A percentile compares a stretch with the other conserved stretches of the same genome.
Evolutionary conservation across 2,329 filamentous ascomycete species (phyloP).

Genomic region (Blastomyces percursus): DNA sequence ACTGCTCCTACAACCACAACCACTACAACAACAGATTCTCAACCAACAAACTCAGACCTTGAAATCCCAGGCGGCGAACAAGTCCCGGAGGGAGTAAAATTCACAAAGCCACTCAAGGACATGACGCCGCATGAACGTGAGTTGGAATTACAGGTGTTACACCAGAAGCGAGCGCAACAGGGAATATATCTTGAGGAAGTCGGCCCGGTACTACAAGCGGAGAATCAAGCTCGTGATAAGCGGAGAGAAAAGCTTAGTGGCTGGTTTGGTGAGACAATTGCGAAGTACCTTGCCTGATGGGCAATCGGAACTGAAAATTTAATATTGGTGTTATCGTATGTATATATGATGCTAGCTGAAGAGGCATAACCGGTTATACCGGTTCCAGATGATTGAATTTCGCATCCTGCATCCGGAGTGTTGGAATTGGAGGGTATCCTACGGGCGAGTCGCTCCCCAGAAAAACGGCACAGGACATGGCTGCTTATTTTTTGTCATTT

Average conservation of each 20-base stretch:
- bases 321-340: neutral
- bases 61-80: constrained; percentile 29
- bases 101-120: constrained; percentile 30
- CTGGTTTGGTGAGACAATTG: constrained; percentile 36
- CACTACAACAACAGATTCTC: constrained; percentile 10
- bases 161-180: constrained; percentile 29
- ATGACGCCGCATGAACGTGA: constrained; percentile 39
- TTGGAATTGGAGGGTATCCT: neutral
- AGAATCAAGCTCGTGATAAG: constrained; percentile 28
- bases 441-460: neutral
- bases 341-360: neutral
- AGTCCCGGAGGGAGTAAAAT: constrained; percentile 27
- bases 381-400: neutral
- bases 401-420: neutral
- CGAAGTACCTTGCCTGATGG: constrained; percentile 29
- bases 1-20: neutral
- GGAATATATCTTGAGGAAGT: constrained; percentile 29
- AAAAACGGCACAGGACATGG: neutral
- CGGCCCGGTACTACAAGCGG: constrained; percentile 26
- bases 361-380: neutral
- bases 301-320: neutral
- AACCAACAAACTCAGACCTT: constrained; percentile 14
- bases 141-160: constrained; percentile 31
- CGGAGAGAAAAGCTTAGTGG: constrained; percentile 30
- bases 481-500: neutral